These are phyloP conservation scores for Polyporus tsugae DNA, from an alignment of 1,284 basidiomycete species.

Conservation along the genomic window DNA sequence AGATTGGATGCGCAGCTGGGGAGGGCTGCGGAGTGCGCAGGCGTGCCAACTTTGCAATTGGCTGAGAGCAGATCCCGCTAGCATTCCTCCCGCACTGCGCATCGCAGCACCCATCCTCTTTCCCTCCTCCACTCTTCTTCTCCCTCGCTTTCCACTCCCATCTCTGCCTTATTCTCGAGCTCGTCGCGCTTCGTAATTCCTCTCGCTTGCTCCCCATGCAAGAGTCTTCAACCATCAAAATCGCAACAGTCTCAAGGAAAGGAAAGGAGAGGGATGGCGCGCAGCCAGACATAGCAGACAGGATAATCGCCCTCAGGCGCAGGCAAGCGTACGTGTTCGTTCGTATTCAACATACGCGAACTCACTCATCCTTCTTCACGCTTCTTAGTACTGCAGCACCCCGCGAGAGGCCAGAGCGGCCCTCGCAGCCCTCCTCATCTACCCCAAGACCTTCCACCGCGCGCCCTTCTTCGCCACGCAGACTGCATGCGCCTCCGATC, in stretches of 20 bases:
- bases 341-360: slow-evolving; percentile 11
- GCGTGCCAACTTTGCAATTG: slow-evolving; percentile 34
- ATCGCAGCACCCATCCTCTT: slow-evolving; percentile 40
- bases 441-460: slow-evolving; percentile 37
- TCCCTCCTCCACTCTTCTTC: slow-evolving; percentile 28
- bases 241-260: slow-evolving; percentile 39
- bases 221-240: slow-evolving; percentile 33
- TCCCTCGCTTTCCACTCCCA: slow-evolving; percentile 25
- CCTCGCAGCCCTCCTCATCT: slow-evolving; percentile 41
- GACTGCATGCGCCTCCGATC: slow-evolving; percentile 39
- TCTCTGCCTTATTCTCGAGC: slow-evolving; percentile 22
- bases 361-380: slow-evolving; percentile 10
- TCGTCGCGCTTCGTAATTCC: slow-evolving; percentile 23
- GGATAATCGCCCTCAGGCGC: slow-evolving; percentile 69
- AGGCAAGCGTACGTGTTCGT: slow-evolving; percentile 62
- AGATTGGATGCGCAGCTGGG: slow-evolving; percentile 33
- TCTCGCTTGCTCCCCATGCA: slow-evolving; percentile 29
- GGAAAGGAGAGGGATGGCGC: slow-evolving; percentile 48
- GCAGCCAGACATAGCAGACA: slow-evolving; percentile 69
- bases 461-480: slow-evolving; percentile 42
- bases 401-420: slow-evolving; percentile 57
- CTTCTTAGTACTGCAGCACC: slow-evolving; percentile 53
- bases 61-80: slow-evolving; percentile 36
- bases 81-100: slow-evolving; percentile 38
- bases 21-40: slow-evolving; percentile 36